These are phyloP conservation scores for Isabelozyma rhagii DNA, from an alignment of 805 yeast species.

Conservation along the genomic window DNA sequence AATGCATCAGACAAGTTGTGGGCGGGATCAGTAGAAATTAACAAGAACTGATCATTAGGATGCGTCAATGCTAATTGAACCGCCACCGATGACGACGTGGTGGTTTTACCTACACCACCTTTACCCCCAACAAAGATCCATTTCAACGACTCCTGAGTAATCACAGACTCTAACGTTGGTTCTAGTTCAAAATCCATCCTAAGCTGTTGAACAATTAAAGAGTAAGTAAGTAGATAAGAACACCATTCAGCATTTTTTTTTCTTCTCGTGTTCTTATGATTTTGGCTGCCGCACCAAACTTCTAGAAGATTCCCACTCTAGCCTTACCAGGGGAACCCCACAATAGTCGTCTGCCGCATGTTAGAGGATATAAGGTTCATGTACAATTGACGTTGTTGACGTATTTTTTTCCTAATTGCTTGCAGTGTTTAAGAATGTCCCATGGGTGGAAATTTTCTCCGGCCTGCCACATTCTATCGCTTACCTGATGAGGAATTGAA, in stretches of 20 bases:
- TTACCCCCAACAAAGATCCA: constrained; percentile 99
- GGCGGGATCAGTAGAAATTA: constrained; percentile 98
- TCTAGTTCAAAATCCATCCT: constrained; percentile 60
- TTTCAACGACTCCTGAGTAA: constrained; percentile 64
- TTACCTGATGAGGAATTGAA: too few species aligned
- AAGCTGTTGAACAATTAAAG: not conserved
- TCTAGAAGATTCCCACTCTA: too few species aligned
- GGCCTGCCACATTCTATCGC: too few species aligned
- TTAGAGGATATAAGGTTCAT: too few species aligned
- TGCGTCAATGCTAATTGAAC: constrained; percentile 85
- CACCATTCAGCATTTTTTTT: not conserved
- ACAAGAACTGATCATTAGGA: constrained; percentile 74
- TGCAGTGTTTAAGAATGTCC: too few species aligned
- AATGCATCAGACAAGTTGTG: constrained; percentile 97
- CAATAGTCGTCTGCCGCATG: too few species aligned
- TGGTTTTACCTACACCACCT: constrained; percentile 99
- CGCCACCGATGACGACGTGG: constrained; percentile 93
- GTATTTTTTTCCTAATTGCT: too few species aligned
- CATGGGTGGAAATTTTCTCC: too few species aligned
- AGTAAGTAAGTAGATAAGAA: not conserved
- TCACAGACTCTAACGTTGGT: constrained; percentile 66
- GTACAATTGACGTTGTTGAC: too few species aligned
- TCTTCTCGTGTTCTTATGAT: not conserved
- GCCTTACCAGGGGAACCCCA: too few species aligned
- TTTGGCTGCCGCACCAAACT: too few species aligned